Evolutionary conservation across 352 stramenopile genomes (phyloP).

Genomic region (Globisporangium splendens): DNA sequence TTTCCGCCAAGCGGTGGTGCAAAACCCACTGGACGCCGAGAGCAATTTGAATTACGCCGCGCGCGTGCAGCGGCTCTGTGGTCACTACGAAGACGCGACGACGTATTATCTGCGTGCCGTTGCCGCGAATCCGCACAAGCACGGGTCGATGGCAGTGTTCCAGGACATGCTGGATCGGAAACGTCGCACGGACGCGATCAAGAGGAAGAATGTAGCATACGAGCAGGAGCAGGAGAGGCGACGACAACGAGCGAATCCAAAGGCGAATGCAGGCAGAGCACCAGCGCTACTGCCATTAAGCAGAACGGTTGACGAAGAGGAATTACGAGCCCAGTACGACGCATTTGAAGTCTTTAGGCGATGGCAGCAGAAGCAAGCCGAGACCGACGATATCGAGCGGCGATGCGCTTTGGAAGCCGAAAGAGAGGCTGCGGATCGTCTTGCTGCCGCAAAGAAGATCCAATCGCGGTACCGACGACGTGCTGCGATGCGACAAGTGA

Average conservation of each 20-base stretch:
- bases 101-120: slow-evolving; percentile 68
- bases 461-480: slow-evolving; percentile 63
- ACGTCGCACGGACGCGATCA: slow-evolving; percentile 27
- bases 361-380: slow-evolving; percentile 60
- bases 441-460: slow-evolving; percentile 50
- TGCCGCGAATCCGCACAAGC: slow-evolving; percentile 57
- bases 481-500: slow-evolving; percentile 47
- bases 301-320: slow-evolving; percentile 17
- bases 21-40: slow-evolving; percentile 53
- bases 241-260: slow-evolving; percentile 4
- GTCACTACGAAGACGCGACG: slow-evolving; percentile 52
- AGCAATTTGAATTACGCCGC: slow-evolving; percentile 80
- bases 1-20: slow-evolving; percentile 68
- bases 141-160: slow-evolving; percentile 63
- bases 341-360: slow-evolving; percentile 61
- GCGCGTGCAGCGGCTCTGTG: slow-evolving; percentile 71
- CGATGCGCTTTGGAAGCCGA: slow-evolving; percentile 27
- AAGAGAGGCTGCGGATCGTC: slow-evolving; percentile 15
- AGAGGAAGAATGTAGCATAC: slow-evolving; percentile 1
- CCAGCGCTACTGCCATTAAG: too few relatives aligned
- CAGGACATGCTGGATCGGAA: slow-evolving; percentile 70
- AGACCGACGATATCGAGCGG: slow-evolving; percentile 41
- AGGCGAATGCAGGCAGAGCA: slow-evolving; percentile 12
- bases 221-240: not conserved
- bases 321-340: slow-evolving; percentile 44